These are phyloP conservation scores for Raphanus sativus DNA, from an alignment of 345 rosid species.

Conservation along the genomic window DNA sequence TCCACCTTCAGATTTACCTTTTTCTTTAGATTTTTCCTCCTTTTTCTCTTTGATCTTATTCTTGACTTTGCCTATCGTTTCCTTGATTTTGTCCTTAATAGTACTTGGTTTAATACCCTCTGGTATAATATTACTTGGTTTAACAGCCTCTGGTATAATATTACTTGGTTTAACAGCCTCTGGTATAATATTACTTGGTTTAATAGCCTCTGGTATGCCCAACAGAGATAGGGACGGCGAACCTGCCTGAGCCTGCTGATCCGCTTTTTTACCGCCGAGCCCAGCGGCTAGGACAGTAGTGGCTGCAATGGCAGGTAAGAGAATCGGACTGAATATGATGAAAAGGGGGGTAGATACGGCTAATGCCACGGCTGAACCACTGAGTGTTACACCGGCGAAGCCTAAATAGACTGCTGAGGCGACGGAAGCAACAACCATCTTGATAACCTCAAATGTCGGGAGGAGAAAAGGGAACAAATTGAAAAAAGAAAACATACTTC, in stretches of 20 bases:
- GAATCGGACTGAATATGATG: neutral
- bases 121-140: neutral
- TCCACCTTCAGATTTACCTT: neutral
- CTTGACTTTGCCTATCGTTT: neutral
- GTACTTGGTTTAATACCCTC: neutral
- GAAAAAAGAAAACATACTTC: slow-evolving; percentile 19
- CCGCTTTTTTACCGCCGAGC: neutral
- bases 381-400: slow-evolving; percentile 58
- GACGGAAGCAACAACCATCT: slow-evolving; percentile 47
- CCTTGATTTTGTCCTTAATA: neutral
- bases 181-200: neutral
- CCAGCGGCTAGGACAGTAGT: neutral
- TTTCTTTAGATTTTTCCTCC: neutral
- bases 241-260: neutral
- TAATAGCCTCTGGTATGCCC: neutral
- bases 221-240: neutral
- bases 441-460: slow-evolving; percentile 25
- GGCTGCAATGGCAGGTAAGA: neutral
- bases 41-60: neutral
- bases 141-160: neutral
- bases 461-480: slow-evolving; percentile 14
- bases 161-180: neutral
- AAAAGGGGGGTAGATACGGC: neutral
- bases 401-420: slow-evolving; percentile 63
- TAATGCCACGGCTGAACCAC: slow-evolving; percentile 40